phyloP scores from a whole-genome alignment of 768 basidiomycete species.

The Goffeauzyma gilvescens region DNA sequence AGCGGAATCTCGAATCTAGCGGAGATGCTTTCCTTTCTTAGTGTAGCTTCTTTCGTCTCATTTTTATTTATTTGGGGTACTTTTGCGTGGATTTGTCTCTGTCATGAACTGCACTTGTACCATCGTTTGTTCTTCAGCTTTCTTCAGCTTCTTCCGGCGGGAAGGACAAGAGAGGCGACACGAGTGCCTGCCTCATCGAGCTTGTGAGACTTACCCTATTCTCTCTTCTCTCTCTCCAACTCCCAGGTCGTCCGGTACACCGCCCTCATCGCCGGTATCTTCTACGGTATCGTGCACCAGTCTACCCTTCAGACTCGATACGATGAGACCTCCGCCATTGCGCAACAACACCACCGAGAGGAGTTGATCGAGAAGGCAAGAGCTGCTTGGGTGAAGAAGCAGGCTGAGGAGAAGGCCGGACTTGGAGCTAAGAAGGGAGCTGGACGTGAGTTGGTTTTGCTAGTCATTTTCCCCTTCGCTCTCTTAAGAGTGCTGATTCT shows the following conservation, averaged over 20 bases:
- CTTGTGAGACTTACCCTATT: neutral
- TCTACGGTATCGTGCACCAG: constrained; percentile 83
- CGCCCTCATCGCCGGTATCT: constrained; percentile 64
- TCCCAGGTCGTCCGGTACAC: constrained; percentile 80
- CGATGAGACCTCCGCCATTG: constrained; percentile 45
- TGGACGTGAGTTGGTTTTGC: constrained; percentile 20
- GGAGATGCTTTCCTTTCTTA: too few relatives aligned
- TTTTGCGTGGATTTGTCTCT: neutral
- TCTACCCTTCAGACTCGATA: constrained; percentile 67
- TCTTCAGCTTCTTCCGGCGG: neutral
- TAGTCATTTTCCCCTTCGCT: neutral
- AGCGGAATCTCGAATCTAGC: too few relatives aligned
- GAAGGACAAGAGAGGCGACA: neutral
- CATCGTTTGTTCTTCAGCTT: neutral
- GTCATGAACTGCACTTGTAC: neutral
- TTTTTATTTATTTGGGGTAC: too few relatives aligned
- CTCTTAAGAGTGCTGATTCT: constrained; percentile 34
- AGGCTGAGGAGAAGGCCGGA: constrained; percentile 23
- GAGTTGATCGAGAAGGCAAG: constrained; percentile 66
- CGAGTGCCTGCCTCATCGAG: neutral
- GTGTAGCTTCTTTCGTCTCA: neutral
- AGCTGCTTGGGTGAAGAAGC: constrained; percentile 61
- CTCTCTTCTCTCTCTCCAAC: neutral
- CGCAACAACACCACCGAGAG: constrained; percentile 50
- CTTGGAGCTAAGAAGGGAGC: constrained; percentile 32